Base-by-base conservation (phyloP, 108 stramenopile genomes). In the Mayamaea pseudoterrestris region DNA sequence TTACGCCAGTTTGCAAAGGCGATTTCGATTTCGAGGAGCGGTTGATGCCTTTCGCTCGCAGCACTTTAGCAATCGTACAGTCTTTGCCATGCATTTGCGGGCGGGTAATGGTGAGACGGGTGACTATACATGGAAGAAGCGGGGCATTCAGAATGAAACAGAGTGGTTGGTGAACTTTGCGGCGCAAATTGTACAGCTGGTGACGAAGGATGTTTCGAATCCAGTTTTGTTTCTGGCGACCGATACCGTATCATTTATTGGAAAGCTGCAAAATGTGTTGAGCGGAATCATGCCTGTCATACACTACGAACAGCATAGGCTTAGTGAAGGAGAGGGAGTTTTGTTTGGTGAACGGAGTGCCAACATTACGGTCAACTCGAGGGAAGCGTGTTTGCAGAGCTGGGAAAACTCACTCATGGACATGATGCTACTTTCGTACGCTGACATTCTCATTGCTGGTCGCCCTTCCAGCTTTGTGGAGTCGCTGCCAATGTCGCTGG, bases 141-240 rank as follows among this genome's bases (percentile, higher is more conserved):
- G 75, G 30, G 50, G 26, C 12, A 69, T 76, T 16, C 22, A 47
- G 0, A 42, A 60, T 45, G 54, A 47, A 4, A 11, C 21, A 0
- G 35, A 23, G 2, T 57, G 50, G 44, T 53, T 61, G 31, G 8
- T 25, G 5, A 35, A 59, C 13, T 47, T 54, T 2, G 7, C n/a
- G 16, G 2, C 13, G n/a, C 30, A 3, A 17, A 28, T 30, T 5
- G 23, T 45, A 5, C 18, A 43, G 32, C 2, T 53, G 17, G 43
- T 50, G 0, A 44, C 43, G 0, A 46, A 35, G 29, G 50, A 37
- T 20, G 58, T 61, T 0, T 47, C 65, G 5, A n/a, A n/a, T n/a
- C n/a, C n/a, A n/a, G n/a, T n/a, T n/a, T 2, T 76, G 8, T 76
- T 65, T 30, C 40, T 76, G 34, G 69, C 75, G 5, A 71, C 75